Conservation (phyloP, 768 basidiomycete species). For the Mrakia blollopis region DNA sequence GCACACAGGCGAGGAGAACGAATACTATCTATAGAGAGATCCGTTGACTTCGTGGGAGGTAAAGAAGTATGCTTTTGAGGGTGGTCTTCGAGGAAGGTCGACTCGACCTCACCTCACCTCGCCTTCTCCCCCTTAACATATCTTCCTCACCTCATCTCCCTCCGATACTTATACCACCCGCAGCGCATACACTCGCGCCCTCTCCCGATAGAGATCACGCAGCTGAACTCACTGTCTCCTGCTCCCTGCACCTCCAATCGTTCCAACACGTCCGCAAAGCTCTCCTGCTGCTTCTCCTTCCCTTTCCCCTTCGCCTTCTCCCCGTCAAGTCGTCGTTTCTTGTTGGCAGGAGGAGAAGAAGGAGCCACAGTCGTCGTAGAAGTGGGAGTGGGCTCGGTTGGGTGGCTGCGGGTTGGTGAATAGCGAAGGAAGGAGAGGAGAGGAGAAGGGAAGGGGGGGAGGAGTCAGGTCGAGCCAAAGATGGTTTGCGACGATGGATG, state of each 20-base stretch:
- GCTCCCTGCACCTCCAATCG: conserved; percentile 42
- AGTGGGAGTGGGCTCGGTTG: background rate
- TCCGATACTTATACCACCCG: no score
- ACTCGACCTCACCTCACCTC: no score
- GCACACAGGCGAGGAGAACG: background rate
- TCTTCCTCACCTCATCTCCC: background rate
- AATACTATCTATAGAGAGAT: no score
- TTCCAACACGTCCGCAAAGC: conserved; percentile 40
- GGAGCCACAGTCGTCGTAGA: background rate
- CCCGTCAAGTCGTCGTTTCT: background rate
- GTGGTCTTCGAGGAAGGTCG: no score
- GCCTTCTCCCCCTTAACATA: no score
- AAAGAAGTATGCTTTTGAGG: no score
- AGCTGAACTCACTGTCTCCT: conserved; percentile 35
- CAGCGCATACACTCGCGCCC: no score
- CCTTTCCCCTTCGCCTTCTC: conserved; percentile 17
- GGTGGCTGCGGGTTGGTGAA: no score
- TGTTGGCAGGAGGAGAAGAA: conserved; percentile 11
- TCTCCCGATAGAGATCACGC: background rate
- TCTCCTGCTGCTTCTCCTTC: conserved; percentile 34
- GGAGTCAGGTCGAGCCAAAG: background rate
- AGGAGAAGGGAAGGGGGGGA: background rate
- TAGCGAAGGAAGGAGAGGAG: no score
- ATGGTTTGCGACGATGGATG: background rate
- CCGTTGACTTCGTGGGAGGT: no score